Percentiles rank a stretch among this genome's conserved stretches.
Conservation (phyloP, 2,329 filamentous ascomycete species). For the Trichoderma brevicompactum region DNA sequence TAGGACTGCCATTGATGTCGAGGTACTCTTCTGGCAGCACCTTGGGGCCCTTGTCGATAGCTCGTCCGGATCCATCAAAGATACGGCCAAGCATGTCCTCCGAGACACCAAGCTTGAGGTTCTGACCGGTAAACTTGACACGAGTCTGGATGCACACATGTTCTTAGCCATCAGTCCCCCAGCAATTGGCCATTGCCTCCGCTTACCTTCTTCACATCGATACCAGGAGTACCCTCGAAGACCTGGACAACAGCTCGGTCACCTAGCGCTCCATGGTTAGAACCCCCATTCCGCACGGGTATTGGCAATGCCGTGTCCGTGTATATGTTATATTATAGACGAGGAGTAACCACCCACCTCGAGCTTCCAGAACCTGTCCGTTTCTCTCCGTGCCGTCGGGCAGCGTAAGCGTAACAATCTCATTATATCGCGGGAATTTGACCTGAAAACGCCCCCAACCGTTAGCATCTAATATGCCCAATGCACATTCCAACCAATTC, state of each 20-base stretch:
- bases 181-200: conserved; percentile 19
- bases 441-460: conserved; percentile 61
- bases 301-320: conserved; percentile 9
- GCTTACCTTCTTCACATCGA: conserved; percentile 96
- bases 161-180: conserved; percentile 35
- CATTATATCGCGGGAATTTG: conserved; percentile 97
- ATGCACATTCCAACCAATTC: conserved; percentile 24
- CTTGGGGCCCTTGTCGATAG: conserved; percentile 98
- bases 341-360: conserved; percentile 64
- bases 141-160: conserved; percentile 66
- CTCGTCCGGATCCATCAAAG: conserved; percentile 96
- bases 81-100: conserved; percentile 99
- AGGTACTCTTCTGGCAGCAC: conserved; percentile 97
- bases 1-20: conserved; percentile 98
- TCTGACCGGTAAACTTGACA: conserved; percentile 96
- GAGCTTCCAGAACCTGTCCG: conserved; percentile 95
- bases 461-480: conserved; percentile 28
- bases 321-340: not conserved
- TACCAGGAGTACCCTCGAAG: conserved; percentile 94
- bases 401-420: conserved; percentile 94
- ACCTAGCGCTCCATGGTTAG: conserved; percentile 56
- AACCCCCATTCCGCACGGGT: conserved; percentile 22
- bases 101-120: conserved; percentile 96
- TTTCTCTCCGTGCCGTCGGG: conserved; percentile 93
- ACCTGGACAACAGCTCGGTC: conserved; percentile 96